phyloP scores from a whole-genome alignment of 2,329 filamentous ascomycete species.

The Dothideomycetes sp. region DNA sequence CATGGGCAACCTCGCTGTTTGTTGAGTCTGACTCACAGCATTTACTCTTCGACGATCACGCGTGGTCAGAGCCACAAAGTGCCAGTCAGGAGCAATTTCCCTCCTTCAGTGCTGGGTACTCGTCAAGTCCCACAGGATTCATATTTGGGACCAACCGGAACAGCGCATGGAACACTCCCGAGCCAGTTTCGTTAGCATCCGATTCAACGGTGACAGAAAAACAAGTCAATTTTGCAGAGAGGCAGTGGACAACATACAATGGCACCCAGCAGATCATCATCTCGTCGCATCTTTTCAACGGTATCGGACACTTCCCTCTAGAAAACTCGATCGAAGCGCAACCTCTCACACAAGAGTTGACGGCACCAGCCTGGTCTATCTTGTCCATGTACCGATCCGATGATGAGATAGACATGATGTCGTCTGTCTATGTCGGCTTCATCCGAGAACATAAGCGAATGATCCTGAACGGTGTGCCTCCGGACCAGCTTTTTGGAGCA shows the following conservation, averaged over 20 bases:
- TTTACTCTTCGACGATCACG: constrained; percentile 2
- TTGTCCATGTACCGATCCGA: constrained; percentile 1
- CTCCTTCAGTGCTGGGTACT: too few species aligned
- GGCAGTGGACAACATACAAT: too few species aligned
- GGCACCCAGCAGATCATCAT: too few species aligned
- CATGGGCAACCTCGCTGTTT: constrained; percentile 3
- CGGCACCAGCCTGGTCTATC: constrained; percentile 7
- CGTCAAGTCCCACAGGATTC: too few species aligned
- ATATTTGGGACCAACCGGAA: too few species aligned
- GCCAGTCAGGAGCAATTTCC: neutral
- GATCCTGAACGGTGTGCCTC: neutral
- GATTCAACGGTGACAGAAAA: too few species aligned
- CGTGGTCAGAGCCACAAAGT: neutral
- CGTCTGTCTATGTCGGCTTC: constrained; percentile 3
- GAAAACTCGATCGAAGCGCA: neutral
- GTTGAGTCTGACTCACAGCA: neutral
- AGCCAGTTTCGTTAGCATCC: too few species aligned
- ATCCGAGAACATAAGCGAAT: neutral
- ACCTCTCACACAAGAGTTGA: neutral
- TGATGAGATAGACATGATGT: constrained; percentile 6
- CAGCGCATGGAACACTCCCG: too few species aligned
- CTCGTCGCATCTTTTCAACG: constrained; percentile 4
- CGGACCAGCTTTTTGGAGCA: constrained; percentile 3
- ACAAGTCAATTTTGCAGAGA: too few species aligned
- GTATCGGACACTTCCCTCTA: neutral